Evolutionary conservation across 306 rosid species (phyloP).

Genomic region (Cercis canadensis): DNA sequence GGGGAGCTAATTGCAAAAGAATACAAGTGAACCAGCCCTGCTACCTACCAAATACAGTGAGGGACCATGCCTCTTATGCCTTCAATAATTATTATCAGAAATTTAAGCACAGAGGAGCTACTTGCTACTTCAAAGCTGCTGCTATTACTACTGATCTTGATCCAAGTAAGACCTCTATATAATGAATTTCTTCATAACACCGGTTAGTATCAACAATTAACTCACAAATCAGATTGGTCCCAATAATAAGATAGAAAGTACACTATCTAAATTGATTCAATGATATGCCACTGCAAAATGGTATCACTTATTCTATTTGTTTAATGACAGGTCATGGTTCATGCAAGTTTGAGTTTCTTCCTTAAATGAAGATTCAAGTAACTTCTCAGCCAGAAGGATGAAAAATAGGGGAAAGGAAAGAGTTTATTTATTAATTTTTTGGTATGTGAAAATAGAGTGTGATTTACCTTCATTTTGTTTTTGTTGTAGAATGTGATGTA

Average conservation of each 20-base stretch:
- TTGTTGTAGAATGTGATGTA: too few relatives aligned
- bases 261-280: neutral
- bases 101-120: constrained; percentile 54
- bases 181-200: too few relatives aligned
- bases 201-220: too few relatives aligned
- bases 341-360: constrained; percentile 67
- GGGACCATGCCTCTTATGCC: constrained; percentile 71
- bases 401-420: too few relatives aligned
- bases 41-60: constrained; percentile 46
- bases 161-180: constrained; percentile 33
- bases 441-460: too few relatives aligned
- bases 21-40: constrained; percentile 62
- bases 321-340: constrained; percentile 60
- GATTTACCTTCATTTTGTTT: too few relatives aligned
- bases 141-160: constrained; percentile 4
- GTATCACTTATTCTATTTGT: neutral
- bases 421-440: too few relatives aligned
- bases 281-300: neutral
- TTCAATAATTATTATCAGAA: constrained; percentile 69
- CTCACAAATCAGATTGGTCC: too few relatives aligned
- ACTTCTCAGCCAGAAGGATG: neutral
- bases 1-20: constrained; percentile 70
- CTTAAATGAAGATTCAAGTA: constrained; percentile 25
- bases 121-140: constrained; percentile 65
- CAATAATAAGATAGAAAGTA: neutral